phyloP scores from a whole-genome alignment of 2,329 filamentous ascomycete species.

The Neopestalotiopsis sp. region DNA sequence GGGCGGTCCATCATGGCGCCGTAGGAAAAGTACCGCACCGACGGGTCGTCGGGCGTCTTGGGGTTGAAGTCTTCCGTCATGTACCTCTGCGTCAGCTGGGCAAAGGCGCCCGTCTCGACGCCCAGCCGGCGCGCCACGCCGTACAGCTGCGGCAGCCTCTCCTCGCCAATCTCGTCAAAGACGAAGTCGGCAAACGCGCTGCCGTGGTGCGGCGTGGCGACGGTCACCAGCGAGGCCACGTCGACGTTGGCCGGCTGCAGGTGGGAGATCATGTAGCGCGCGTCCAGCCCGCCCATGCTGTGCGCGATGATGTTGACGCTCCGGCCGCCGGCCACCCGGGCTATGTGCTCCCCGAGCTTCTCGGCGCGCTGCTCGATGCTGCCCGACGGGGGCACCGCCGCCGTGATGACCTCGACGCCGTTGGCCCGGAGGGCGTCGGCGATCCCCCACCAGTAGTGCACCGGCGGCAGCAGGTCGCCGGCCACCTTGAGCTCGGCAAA shows the following conservation, averaged over 20 bases:
- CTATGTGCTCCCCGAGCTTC: slow-evolving; percentile 60
- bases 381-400: slow-evolving; percentile 65
- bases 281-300: slow-evolving; percentile 70
- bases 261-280: slow-evolving; percentile 67
- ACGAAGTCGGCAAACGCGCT: slow-evolving; percentile 61
- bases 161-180: slow-evolving; percentile 50
- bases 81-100: slow-evolving; percentile 63
- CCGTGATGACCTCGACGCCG: slow-evolving; percentile 60
- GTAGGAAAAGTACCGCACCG: slow-evolving; percentile 66
- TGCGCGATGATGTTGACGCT: slow-evolving; percentile 81
- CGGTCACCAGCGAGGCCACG: slow-evolving; percentile 58
- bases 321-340: slow-evolving; percentile 46
- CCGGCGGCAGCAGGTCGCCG: slow-evolving; percentile 53
- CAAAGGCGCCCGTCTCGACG: slow-evolving; percentile 63
- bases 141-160: slow-evolving; percentile 60
- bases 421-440: slow-evolving; percentile 59
- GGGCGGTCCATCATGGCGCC: slow-evolving; percentile 55
- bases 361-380: slow-evolving; percentile 66
- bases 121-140: slow-evolving; percentile 54
- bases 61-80: slow-evolving; percentile 66
- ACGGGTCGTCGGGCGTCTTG: slow-evolving; percentile 54
- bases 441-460: slow-evolving; percentile 71
- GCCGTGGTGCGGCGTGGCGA: slow-evolving; percentile 61
- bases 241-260: slow-evolving; percentile 51
- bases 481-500: slow-evolving; percentile 62